Evolutionary conservation across 805 yeast genomes (phyloP), one percentile per base, ranked within the genome.

Genomic region (Ogataea zsoltii): DNA sequence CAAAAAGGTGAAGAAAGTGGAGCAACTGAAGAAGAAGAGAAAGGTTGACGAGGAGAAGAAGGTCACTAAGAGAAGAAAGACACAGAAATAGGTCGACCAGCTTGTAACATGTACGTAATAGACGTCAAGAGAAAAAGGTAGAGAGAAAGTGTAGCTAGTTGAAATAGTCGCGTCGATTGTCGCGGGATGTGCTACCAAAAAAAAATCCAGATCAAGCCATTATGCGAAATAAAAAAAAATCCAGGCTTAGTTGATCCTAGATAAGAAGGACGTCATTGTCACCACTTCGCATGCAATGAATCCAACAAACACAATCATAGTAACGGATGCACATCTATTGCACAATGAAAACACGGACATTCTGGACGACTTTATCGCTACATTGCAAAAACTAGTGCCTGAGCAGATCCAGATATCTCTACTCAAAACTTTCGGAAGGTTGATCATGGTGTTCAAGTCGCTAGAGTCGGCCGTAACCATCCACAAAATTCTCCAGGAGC

Each of bases 1-100:
- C 38, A 76, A 78, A 54, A 77, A 80, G 61, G 67, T 74, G 49
- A 72, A 70, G 48, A 64, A 69, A 45, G 70, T 72, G 13, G 55
- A 53, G 45, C 52, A 50, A 36, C 41, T 47, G 36, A 46, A 49
- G 38, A 41, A 44, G 35, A 48, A 41, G 42, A 41, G 45, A 45
- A 26, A 41, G 26, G 23, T 19, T 26, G 19, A 12, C 19, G 46
- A 46, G 35, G 38, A 41, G 34, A 41, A 45, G 26, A 49, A 43
- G 26, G 44, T 18, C n/a, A 32, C 23, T 14, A 45, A 44, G 25
- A 46, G 47, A 41, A 44, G 47, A 33, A 48, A 51, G 37, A 44
- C 48, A 14, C 29, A 14, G 35, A 37, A 36, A 41, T 28, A 39
- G 25, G 34, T 18, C 14, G 14, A 18, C 36, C 12, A 14, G 33